Base-by-base conservation (phyloP, 202 grass and related monocot genomes). In the Zoysia matrella region DNA sequence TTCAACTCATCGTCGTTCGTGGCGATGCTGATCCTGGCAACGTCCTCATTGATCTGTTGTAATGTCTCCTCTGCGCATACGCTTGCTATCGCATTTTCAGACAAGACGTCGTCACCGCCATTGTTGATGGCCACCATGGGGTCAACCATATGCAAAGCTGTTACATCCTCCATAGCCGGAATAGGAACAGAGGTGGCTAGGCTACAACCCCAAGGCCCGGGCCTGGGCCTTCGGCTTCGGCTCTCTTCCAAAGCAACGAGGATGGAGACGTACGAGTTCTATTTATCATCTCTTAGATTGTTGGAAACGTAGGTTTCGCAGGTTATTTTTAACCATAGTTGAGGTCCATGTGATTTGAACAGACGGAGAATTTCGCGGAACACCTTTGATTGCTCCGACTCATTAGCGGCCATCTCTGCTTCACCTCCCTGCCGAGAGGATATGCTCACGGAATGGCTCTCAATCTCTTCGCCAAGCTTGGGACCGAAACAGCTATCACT, bases 101-200 rank as follows among this genome's bases (percentile, higher is more conserved):
- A 14, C 40, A 39, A 48, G n/a, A 49, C 47, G 67, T 13, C 7
- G 52, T 44, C 42, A 47, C 8, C 76, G 42, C 54, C 68, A 65
- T 75, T 75, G 61, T 2, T 48, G 50, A 14, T 39, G 71, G 15
- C 50, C 65, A 73, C 80, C 73, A 60, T 74, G 65, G 77, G 69
- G 41, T 44, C 18, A 40, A 61, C 47, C 30, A 16, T 11, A 0
- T 47, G 71, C n/a, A 54, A 73, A 63, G 45, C 15, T 8, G 40
- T 60, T 11, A 60, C 77, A 57, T 74, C 70, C 72, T 76, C 77
- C 87, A 89, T 85, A 42, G 9, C 4, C 45, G 66, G 66, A 77
- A 15, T n/a, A 18, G 64, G 70, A 77, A 57, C 69, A 8, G 44
- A 3, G 22, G 22, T 30, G 22, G 22, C 22, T 30, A 30, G 22